Base-by-base conservation (phyloP, 148 eudicot genomes). In the Fagopyrum homotropicum region DNA sequence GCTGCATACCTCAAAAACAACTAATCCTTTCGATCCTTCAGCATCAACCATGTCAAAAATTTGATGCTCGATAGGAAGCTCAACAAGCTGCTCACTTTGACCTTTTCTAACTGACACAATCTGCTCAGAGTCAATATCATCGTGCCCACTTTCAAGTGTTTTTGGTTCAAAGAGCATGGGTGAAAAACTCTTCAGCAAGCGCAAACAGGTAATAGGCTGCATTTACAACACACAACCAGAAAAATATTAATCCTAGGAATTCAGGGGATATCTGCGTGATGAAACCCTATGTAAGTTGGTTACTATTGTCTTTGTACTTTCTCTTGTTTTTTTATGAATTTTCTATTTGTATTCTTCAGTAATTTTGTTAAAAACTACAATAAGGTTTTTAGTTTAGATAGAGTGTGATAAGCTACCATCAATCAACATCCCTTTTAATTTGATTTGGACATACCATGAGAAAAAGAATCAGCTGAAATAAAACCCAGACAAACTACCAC, bases 21-120 rank as follows among this genome's bases (percentile, higher is more conserved):
- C 84, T 84, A 95, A 77, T 61, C 99, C 99, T 82, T 89, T 86
- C 45, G 89, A 72, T 79, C 98, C 99, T 83, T 87, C 98, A 22
- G 85, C 84, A 79, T 92, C 94, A 76, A 90, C 83, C 86, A 92
- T 88, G 83, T 92, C 99, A 82, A 85, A 88, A 30, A 95, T 83
- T 84, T 92, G 98, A 52, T 93, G 93, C 83, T 90, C 87, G 51
- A 95, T 85, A 19, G 99, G 97, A 83, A 95, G 94, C 85, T 95
- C 99, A 60, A 95, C 81, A 76, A 95, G 84, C 83, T 92, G 99
- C 43, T 92, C 97, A 45, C 89, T 85, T 79, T 85, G 91, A 75
- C 87, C 81, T 82, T 85, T 84, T 78, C 79, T 92, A 59, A 83
- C 89, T 77, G 69, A 56, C 75, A 74, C 71, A 40, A 61, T 69